These are phyloP conservation scores for Ascochyta koolunga DNA, from an alignment of 2,329 filamentous ascomycete genomes.

Conservation along the genomic window DNA sequence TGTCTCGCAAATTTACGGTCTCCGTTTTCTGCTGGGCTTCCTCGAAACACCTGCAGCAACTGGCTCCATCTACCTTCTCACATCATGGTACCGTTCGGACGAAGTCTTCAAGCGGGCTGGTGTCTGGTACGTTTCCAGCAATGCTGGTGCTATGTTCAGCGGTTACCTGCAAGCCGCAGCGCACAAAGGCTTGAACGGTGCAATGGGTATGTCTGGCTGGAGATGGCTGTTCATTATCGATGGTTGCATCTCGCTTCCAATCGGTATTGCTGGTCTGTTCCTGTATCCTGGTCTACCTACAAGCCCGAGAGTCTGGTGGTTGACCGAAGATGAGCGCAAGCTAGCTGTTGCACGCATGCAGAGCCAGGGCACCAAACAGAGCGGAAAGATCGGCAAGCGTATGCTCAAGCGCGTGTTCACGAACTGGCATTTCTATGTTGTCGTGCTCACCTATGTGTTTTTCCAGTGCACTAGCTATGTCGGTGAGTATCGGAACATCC, in stretches of 20 bases:
- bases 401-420: constrained; percentile 53
- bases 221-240: constrained; percentile 62
- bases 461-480: constrained; percentile 48
- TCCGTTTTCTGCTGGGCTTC: constrained; percentile 41
- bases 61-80: constrained; percentile 38
- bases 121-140: constrained; percentile 57
- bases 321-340: constrained; percentile 40
- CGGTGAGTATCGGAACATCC: not conserved
- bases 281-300: constrained; percentile 58
- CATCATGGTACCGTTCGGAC: constrained; percentile 48
- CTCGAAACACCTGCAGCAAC: constrained; percentile 35
- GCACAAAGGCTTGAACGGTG: constrained; percentile 56
- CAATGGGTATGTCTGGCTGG: constrained; percentile 49
- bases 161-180: constrained; percentile 61
- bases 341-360: constrained; percentile 31
- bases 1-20: constrained; percentile 41
- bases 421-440: constrained; percentile 58
- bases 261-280: constrained; percentile 59
- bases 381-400: constrained; percentile 48
- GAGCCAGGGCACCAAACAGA: constrained; percentile 35
- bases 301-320: constrained; percentile 56
- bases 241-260: constrained; percentile 60
- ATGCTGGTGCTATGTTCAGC: constrained; percentile 58
- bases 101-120: constrained; percentile 60
- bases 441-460: constrained; percentile 53